Conservation (phyloP, 805 yeast genomes). For the Saccharomycopsis javanensis region DNA sequence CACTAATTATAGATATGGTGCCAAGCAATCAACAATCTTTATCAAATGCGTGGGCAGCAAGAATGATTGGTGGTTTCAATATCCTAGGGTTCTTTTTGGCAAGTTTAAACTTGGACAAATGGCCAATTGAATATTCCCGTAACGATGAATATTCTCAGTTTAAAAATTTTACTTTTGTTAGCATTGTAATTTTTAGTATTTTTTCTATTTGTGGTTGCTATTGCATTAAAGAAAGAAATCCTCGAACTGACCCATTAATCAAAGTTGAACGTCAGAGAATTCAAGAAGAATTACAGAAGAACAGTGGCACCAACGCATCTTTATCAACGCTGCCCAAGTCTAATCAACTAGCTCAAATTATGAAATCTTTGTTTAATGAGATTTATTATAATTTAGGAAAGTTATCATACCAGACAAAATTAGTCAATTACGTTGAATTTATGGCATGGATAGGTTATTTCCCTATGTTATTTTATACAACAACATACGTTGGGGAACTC, state of each 20-base stretch:
- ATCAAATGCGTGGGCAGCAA: conserved; percentile 60
- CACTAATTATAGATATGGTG: conserved; percentile 52
- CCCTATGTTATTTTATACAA: conserved; percentile 54
- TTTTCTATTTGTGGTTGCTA: conserved; percentile 34
- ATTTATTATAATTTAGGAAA: conserved; percentile 22
- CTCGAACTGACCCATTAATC: conserved; percentile 33
- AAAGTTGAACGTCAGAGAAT: conserved; percentile 30
- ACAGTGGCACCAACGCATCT: neutral
- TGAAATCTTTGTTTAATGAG: conserved; percentile 21
- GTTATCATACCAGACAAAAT: conserved; percentile 41
- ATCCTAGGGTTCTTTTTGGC: conserved; percentile 49
- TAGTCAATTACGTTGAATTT: conserved; percentile 47
- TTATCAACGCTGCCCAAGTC: neutral
- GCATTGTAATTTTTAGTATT: conserved; percentile 32
- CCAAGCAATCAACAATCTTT: conserved; percentile 46
- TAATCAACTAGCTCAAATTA: conserved; percentile 18
- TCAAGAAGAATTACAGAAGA: conserved; percentile 24
- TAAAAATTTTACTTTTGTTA: conserved; percentile 37
- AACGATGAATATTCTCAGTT: conserved; percentile 34
- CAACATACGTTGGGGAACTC: conserved; percentile 55
- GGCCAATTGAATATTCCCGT: neutral
- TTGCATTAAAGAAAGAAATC: conserved; percentile 40
- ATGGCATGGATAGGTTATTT: conserved; percentile 65
- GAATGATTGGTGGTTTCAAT: conserved; percentile 52
- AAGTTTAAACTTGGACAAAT: conserved; percentile 32